Base-by-base conservation (phyloP, 306 rosid genomes). In the Cajanus cajan region DNA sequence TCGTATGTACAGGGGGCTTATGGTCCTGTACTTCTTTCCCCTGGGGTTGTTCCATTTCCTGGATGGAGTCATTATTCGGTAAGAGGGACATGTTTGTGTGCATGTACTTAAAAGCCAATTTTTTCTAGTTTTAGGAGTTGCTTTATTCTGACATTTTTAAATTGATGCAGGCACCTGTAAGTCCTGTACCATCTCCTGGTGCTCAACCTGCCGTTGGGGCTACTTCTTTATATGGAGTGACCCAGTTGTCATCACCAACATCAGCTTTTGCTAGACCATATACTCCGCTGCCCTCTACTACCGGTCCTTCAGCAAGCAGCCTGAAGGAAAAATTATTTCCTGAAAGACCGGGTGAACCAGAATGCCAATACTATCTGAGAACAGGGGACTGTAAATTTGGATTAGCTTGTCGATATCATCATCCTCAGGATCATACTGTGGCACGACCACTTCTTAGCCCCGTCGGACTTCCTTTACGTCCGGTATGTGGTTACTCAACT, bases 311-410 rank as follows among this genome's bases (percentile, higher is more conserved):
- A 57, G 86, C 91, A 40, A 83, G 87, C 65, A 79, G 22, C 81
- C 94, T 58, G 3, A 88, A 84, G 73, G 96, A 89, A 51, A 88
- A 78, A 59, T 51, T 71, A 21, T 93, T 89, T 89, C 97, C 97
- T 25, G 96, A 89, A 87, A 89, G 97, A 79, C 92, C 94, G 22
- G 97, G 97, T 5, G 92, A 93, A 81, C 90, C 90, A 44, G 92
- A 90, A 77, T 93, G 97, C 85, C 92, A 85, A 71, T 90, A 91
- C 73, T 93, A 84, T 71, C 70, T 93, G 70, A 93, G 87, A 88
- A 93, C 97, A 0, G 98, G 98, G 84, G 95, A 91, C 77, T 93
- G 97, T 81, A 93, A 93, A 85, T 93, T 72, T 76, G 97, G 98
- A 65, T 76, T 87, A 55, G 82, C 92, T 33, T 93, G 98, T 86